Evolutionary conservation across 1,139 yeast species (phyloP), one percentile per base, ranked within the genome.

Genomic region (Scheffersomyces quercinus): DNA sequence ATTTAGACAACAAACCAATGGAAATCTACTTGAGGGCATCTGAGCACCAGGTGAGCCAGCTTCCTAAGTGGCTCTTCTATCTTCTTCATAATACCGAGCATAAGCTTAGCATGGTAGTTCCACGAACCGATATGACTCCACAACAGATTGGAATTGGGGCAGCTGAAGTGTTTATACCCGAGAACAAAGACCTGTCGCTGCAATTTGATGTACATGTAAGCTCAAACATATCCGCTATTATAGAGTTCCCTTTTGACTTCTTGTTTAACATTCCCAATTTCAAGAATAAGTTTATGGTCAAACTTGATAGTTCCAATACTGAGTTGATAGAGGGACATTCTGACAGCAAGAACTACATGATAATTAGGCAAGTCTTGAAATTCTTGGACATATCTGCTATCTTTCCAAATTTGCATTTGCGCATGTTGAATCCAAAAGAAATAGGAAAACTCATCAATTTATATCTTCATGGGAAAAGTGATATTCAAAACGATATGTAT

Each of bases 41-140:
- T 28, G 39, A 52, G 16, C 10, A 36, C 7, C 62, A 58, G 44
- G 37, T 37, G 6, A 42, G 44, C 9, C 38, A 40, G 3, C 44
- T 64, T 24, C 68, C 69, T 0, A 42, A 42, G n/a, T 67, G 73
- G 73, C 46, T 67, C 32, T 48, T 49, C 38, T 51, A 56, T 28
- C 41, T 60, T 1, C 48, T 64, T 9, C 54, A 49, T 8, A 46
- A 52, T 35, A 38, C 51, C 16, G 41, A 45, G 11, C 52, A 47
- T 38, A 53, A 48, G 15, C 35, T 55, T 5, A 43, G 46, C 7
- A 37, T 51, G 6, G 35, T 16, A 3, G 34, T 51, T 20, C 55
- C 55, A 3, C 34, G 41, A 9, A 20, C 26, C 8, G 39, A 42
- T 8, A 41, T 34, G 29, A 28, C 36, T 3, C 35, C 35, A 2